These are phyloP conservation scores for Trametes polyzona DNA, from an alignment of 1,284 basidiomycete genomes.

Conservation along the genomic window DNA sequence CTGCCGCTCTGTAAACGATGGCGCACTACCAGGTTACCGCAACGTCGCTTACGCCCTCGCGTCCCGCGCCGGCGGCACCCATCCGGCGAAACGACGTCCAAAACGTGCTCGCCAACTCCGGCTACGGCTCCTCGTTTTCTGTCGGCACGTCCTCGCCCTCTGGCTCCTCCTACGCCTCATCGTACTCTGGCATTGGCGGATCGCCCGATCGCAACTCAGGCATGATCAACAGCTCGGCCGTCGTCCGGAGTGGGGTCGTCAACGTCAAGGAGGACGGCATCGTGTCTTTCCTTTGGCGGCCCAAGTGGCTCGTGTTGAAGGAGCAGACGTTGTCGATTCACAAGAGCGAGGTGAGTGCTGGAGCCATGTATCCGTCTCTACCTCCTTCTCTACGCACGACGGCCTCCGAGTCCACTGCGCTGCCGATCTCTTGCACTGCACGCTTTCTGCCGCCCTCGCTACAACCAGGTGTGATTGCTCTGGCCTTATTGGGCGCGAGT, in stretches of 20 bases:
- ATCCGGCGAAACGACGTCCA: conserved; percentile 48
- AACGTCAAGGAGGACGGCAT: conserved; percentile 91
- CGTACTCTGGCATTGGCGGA: conserved; percentile 76
- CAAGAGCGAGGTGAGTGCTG: conserved; percentile 85
- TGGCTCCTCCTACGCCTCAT: conserved; percentile 58
- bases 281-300: conserved; percentile 91
- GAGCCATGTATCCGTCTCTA: background rate
- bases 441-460: too few species aligned
- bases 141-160: conserved; percentile 54
- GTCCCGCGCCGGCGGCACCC: conserved; percentile 72
- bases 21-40: conserved; percentile 53
- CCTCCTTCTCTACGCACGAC: background rate
- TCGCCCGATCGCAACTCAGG: conserved; percentile 67
- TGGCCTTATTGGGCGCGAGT: too few species aligned
- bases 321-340: conserved; percentile 84
- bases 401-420: background rate
- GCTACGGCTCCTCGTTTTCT: conserved; percentile 63
- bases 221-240: conserved; percentile 41
- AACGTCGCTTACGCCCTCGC: conserved; percentile 55
- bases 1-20: conserved; percentile 37
- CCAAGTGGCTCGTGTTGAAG: conserved; percentile 88
- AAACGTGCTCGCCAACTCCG: conserved; percentile 50
- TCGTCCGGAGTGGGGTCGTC: conserved; percentile 72
- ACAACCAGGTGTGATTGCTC: too few species aligned
- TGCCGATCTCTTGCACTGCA: too few species aligned